Evolutionary conservation across 1,284 basidiomycete species (phyloP).

Genomic region (Wolfiporia cocos): DNA sequence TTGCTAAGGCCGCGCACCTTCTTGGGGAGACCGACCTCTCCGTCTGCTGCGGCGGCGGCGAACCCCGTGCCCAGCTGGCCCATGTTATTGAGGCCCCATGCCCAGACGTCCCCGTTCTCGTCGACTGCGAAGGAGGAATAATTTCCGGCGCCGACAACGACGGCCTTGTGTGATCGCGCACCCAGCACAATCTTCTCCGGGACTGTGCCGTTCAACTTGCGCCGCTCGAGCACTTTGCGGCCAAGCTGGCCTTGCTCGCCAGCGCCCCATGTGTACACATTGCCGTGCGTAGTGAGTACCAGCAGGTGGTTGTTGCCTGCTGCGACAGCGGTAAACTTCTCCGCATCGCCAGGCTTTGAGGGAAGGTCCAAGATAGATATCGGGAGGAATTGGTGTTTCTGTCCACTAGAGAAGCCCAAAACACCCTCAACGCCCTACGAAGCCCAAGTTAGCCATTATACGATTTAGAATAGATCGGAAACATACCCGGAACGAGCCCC

Average conservation of each 20-base stretch:
- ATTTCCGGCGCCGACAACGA: conserved; percentile 71
- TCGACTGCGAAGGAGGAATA: conserved; percentile 89
- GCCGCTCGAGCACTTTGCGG: conserved; percentile 76
- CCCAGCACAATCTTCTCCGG: conserved; percentile 80
- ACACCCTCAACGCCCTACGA: conserved; percentile 68
- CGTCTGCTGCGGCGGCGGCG: conserved; percentile 37
- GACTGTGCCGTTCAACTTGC: conserved; percentile 81
- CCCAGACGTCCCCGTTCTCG: conserved; percentile 75
- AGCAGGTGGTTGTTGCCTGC: conserved; percentile 86
- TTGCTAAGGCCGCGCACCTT: conserved; percentile 63
- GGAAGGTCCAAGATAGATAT: conserved; percentile 59
- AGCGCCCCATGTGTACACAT: conserved; percentile 83
- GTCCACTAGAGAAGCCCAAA: conserved; percentile 73
- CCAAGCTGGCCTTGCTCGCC: conserved; percentile 86
- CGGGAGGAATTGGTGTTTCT: conserved; percentile 59
- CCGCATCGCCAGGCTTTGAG: conserved; percentile 14
- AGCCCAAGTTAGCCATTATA: not conserved
- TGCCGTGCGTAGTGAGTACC: conserved; percentile 79
- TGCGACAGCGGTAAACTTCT: conserved; percentile 39
- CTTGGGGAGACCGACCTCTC: conserved; percentile 61
- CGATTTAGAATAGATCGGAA: not conserved
- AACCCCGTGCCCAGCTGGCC: conserved; percentile 60
- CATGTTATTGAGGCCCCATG: conserved; percentile 85
- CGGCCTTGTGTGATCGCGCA: conserved; percentile 58
- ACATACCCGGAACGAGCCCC: conserved; percentile 89